Evolutionary conservation across 2,329 filamentous ascomycete species (phyloP), one percentile per base, ranked within the genome.

Genomic region (Eutypa lata): DNA sequence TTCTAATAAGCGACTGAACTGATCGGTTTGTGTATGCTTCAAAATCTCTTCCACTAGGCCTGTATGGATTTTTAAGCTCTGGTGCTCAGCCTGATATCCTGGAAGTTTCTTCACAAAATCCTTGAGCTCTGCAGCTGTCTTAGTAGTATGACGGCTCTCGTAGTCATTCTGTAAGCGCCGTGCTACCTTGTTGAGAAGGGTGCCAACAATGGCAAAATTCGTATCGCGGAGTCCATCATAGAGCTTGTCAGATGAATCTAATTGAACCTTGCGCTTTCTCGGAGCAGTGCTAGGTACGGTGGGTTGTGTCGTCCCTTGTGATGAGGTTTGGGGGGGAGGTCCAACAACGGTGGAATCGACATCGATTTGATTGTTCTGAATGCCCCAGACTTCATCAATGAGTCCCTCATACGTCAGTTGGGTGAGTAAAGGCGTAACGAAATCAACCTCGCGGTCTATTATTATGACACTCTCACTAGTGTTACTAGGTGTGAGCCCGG

Each of bases 321-420:
- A 69, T 8, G 74, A 62, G 52, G 85, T 42, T 49, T 79, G 83
- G 31, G 87, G 78, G 24, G 86, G 79, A n/a, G 82, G 81, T 11
- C 93, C 93, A 10, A 97, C 85, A 54, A 97, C 84, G 1, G 91
- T 91, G 2, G 91, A 90, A 67, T 97, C 93, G 21, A 97, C 86
- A 67, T 97, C 94, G 37, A 90, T 87, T 68, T 96, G 91, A 65
- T 95, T 97, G 66, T 97, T 89, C 59, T 90, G 84, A 56, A 99
- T 96, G 31, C 89, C 87, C 66, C 96, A 95, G 16, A 94, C 81
- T 68, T 99, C 94, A 65, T 99, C 95, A 50, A 99, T 88, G 24
- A 99, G 78, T 3, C 94, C 94, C 73, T 99, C 93, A 65, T 99
- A 99, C 1, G 94, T 99, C 56, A 99, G 76, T 68, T 99, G 94